phyloP scores from a whole-genome alignment of 345 rosid species.

The Hibiscus mutabilis region DNA sequence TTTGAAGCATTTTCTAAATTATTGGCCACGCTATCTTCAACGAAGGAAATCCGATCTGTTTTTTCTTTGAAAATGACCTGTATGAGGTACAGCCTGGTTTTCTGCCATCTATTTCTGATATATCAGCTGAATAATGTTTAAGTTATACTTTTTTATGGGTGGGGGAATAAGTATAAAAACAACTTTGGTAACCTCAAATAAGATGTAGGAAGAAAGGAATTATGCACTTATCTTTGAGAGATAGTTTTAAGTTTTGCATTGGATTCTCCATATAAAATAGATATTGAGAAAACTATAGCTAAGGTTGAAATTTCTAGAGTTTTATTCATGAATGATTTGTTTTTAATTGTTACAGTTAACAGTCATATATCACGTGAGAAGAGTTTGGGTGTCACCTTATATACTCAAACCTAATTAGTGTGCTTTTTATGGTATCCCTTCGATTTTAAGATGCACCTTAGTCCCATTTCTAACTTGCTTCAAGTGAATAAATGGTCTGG shows the following conservation, averaged over 20 bases:
- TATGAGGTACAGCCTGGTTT: slow-evolving; percentile 49
- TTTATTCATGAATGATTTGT: not conserved
- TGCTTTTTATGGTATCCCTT: not conserved
- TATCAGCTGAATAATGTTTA: not conserved
- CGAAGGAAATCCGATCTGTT: slow-evolving; percentile 78
- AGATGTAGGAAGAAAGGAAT: not conserved
- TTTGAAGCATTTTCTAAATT: slow-evolving; percentile 91
- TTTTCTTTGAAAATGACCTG: slow-evolving; percentile 69
- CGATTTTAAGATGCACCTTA: not conserved
- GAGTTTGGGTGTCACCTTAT: too few species aligned
- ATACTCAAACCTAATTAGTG: not conserved
- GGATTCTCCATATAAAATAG: not conserved
- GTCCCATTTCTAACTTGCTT: not conserved
- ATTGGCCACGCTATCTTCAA: slow-evolving; percentile 63
- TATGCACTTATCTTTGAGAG: not conserved
- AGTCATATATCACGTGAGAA: not conserved
- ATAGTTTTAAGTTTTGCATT: not conserved
- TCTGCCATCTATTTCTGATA: slow-evolving; percentile 5
- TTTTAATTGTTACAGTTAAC: not conserved
- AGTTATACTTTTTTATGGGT: not conserved
- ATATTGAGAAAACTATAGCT: not conserved
- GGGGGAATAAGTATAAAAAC: not conserved
- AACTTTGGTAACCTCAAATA: not conserved
- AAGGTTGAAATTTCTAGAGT: not conserved
- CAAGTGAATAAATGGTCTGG: not conserved